phyloP scores from a whole-genome alignment of 768 basidiomycete genomes.

The Mrakia blollopis region DNA sequence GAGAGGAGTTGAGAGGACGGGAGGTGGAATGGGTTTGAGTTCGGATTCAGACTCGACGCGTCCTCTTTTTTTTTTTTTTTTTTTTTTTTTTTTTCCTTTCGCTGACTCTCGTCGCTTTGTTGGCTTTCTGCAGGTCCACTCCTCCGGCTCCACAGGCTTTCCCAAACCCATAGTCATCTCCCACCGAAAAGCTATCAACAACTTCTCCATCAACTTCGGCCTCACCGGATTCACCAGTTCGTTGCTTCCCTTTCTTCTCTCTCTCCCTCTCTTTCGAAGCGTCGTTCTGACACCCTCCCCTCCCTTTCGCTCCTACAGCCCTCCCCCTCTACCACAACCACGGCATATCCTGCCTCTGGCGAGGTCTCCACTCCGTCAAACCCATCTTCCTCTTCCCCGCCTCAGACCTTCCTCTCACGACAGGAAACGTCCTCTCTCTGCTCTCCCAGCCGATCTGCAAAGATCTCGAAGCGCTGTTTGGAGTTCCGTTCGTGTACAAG shows the following conservation, averaged over 20 bases:
- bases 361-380: constrained; percentile 43
- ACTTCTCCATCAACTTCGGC: constrained; percentile 46
- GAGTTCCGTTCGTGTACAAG: constrained; percentile 48
- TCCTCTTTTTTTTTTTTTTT: no score
- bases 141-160: constrained; percentile 50
- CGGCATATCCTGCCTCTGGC: constrained; percentile 44
- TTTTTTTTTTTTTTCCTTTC: no score
- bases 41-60: not conserved
- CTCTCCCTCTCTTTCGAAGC: not conserved
- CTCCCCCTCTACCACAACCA: constrained; percentile 33
- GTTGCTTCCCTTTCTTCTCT: constrained; percentile 45
- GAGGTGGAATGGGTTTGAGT: not conserved
- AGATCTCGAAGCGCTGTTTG: constrained; percentile 36
- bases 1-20: not conserved
- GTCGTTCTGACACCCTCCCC: not conserved
- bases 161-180: constrained; percentile 46
- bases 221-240: constrained; percentile 48
- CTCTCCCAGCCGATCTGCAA: constrained; percentile 42
- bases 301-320: not conserved
- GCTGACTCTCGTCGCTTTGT: not conserved
- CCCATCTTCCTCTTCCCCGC: constrained; percentile 51
- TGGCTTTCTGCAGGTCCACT: constrained; percentile 44
- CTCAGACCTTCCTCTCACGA: constrained; percentile 51
- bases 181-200: constrained; percentile 45
- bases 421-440: constrained; percentile 48